Evolutionary conservation across 73 alveolate genomes (phyloP).

Genomic region (Tetrahymena elliotti): DNA sequence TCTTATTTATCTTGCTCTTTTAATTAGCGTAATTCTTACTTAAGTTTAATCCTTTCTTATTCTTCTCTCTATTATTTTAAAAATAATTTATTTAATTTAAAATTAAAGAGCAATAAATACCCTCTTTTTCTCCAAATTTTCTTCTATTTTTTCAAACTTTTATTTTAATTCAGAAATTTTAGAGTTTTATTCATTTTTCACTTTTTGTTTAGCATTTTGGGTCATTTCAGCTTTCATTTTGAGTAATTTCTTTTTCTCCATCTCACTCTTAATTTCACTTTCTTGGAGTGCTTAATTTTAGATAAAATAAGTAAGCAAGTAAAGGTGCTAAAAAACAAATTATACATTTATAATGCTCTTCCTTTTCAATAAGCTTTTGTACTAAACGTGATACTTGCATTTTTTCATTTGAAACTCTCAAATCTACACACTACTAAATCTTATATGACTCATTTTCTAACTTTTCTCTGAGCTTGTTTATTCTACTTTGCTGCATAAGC

Average conservation of each 20-base stretch:
- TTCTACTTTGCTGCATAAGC: background rate
- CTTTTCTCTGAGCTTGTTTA: background rate
- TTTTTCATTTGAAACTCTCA: background rate
- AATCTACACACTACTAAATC: background rate
- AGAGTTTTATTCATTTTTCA: background rate
- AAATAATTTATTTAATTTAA: background rate
- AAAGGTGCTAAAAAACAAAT: background rate
- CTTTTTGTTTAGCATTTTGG: background rate
- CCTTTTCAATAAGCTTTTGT: background rate
- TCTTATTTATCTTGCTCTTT: background rate
- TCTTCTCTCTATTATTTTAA: background rate
- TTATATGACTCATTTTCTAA: background rate
- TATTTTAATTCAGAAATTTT: background rate
- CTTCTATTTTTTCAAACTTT: background rate
- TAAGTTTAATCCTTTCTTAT: background rate
- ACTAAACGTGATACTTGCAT: background rate
- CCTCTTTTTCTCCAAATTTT: background rate
- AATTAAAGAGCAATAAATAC: background rate
- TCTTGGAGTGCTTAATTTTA: background rate
- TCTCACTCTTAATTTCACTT: background rate
- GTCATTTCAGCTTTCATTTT: background rate
- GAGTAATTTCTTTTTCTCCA: background rate
- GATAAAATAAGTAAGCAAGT: background rate
- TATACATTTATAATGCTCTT: background rate
- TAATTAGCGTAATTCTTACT: background rate